A percentile compares a stretch with the other conserved stretches of the same genome.
phyloP scores from a whole-genome alignment of 1,139 yeast genomes.

The Sugiyamaella sp. region DNA sequence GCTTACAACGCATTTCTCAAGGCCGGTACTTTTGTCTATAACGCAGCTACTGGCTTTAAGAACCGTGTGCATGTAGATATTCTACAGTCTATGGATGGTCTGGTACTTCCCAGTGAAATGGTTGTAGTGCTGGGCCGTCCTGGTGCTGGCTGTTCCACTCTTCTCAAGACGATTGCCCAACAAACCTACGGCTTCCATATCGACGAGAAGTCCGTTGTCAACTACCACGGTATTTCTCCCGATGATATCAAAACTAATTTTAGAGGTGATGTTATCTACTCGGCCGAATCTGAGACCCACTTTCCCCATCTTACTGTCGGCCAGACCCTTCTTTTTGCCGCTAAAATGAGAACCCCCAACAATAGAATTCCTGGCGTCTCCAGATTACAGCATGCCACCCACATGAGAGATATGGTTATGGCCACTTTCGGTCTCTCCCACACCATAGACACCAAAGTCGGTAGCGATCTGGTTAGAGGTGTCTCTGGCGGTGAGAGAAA shows the following conservation, averaged over 20 bases:
- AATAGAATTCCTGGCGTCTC: constrained; percentile 63
- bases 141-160: constrained; percentile 84
- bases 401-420: constrained; percentile 67
- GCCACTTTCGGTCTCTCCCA: constrained; percentile 73
- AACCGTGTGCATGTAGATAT: constrained; percentile 53
- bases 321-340: constrained; percentile 67
- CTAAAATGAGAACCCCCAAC: constrained; percentile 64
- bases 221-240: constrained; percentile 43
- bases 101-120: constrained; percentile 69
- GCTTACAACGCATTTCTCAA: constrained; percentile 53
- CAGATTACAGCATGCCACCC: constrained; percentile 60
- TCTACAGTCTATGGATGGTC: constrained; percentile 67
- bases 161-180: constrained; percentile 68
- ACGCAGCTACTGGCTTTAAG: constrained; percentile 28
- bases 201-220: constrained; percentile 50
- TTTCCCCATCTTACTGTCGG: constrained; percentile 76
- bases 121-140: constrained; percentile 82
- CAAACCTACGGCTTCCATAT: constrained; percentile 73
- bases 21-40: constrained; percentile 34
- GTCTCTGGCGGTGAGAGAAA: constrained; percentile 87
- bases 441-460: constrained; percentile 70
- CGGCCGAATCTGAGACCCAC: constrained; percentile 71
- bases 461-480: constrained; percentile 73
- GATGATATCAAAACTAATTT: constrained; percentile 53
- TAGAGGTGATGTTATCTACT: constrained; percentile 72